A percentile compares a stretch with the other conserved stretches of the same genome.
Conservation (phyloP, 1,284 basidiomycete genomes). For the Ganoderma lingzhi region DNA sequence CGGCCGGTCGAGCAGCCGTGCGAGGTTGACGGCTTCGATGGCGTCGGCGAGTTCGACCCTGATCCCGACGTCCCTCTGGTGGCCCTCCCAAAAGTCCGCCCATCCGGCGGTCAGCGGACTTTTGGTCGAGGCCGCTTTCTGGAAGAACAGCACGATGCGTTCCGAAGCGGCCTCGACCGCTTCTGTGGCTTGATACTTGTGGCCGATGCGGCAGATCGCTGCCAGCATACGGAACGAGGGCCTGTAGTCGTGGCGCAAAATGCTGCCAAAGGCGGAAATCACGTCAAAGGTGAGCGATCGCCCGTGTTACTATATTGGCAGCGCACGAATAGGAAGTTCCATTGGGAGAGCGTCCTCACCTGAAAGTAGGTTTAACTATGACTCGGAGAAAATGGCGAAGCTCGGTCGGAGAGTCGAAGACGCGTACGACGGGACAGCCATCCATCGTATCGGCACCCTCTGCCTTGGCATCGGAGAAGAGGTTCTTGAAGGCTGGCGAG, state of each 20-base stretch:
- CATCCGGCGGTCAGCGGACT: neutral
- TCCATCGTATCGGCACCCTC: conserved; percentile 8
- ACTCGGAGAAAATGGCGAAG: conserved; percentile 14
- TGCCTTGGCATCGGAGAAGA: conserved; percentile 15
- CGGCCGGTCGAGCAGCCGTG: neutral
- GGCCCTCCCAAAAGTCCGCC: neutral
- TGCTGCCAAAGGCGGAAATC: neutral
- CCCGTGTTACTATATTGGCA: neutral
- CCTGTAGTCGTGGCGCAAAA: neutral
- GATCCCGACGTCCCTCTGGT: neutral
- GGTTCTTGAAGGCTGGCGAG: conserved; percentile 17
- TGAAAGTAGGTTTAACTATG: neutral
- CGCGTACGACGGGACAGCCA: conserved; percentile 13
- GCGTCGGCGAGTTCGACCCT: neutral
- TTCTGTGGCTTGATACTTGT: conserved; percentile 17
- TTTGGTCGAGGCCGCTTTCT: neutral
- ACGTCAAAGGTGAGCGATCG: neutral
- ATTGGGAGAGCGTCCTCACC: neutral
- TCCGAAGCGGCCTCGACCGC: neutral
- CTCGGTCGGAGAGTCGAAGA: conserved; percentile 14
- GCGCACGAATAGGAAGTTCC: neutral
- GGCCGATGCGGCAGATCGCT: conserved; percentile 11
- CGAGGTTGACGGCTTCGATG: conserved; percentile 8
- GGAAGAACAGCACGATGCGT: neutral
- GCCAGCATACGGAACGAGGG: conserved; percentile 2